Conservation (phyloP, 345 rosid species). For the Odontarrhena argentea region DNA sequence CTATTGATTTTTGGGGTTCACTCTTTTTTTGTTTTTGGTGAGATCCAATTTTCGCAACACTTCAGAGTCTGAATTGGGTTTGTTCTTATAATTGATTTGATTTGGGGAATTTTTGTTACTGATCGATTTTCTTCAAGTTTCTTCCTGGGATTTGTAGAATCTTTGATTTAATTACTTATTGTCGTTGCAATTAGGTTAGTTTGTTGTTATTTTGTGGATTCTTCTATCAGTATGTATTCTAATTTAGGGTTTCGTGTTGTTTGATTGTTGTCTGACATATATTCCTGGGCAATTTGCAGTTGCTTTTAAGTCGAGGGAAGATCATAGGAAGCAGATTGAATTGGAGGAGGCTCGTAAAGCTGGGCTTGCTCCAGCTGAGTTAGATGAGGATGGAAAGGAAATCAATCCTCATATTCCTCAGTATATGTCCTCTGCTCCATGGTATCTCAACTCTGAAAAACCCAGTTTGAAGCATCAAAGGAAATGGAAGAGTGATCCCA, state of each 20-base stretch:
- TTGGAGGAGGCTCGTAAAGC: conserved; percentile 73
- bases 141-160: neutral
- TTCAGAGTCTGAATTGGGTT: conserved; percentile 7
- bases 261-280: conserved; percentile 49
- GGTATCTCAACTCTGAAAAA: conserved; percentile 73
- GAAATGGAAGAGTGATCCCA: conserved; percentile 82
- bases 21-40: neutral
- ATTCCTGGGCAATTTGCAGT: conserved; percentile 60
- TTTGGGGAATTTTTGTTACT: neutral
- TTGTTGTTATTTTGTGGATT: conserved; percentile 4
- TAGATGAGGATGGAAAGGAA: conserved; percentile 77
- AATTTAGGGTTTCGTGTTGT: conserved; percentile 1
- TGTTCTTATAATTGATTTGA: neutral
- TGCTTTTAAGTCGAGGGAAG: conserved; percentile 70
- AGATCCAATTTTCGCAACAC: neutral
- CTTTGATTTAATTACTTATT: neutral
- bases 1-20: neutral
- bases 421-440: conserved; percentile 77
- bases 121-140: neutral
- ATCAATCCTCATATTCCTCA: conserved; percentile 79
- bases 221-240: neutral
- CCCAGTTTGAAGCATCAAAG: conserved; percentile 84
- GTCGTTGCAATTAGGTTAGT: neutral
- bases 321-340: conserved; percentile 62
- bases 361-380: conserved; percentile 78